Conservation (phyloP, 78 protist species). For the Kipferlia bialata region DNA sequence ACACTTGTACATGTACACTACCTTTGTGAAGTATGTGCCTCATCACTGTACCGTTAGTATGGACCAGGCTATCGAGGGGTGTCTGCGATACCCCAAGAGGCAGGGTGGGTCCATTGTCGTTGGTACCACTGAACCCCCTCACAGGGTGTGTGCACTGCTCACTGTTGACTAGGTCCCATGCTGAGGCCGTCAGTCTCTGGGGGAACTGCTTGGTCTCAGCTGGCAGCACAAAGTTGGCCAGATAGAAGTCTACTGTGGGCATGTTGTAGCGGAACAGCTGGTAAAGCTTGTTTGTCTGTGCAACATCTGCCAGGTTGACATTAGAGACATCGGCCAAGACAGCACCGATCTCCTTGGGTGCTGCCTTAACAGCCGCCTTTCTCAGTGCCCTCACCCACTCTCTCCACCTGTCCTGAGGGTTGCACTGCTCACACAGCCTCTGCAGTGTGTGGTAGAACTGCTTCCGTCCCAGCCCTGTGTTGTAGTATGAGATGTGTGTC, state of each 20-base stretch:
- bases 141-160: background rate
- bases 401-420: background rate
- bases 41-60: slow-evolving; percentile 5
- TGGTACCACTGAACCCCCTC: slow-evolving; percentile 23
- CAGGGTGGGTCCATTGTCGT: background rate
- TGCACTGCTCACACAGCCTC: background rate
- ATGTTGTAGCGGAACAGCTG: background rate
- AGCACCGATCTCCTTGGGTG: too few relatives aligned
- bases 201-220: slow-evolving; percentile 8
- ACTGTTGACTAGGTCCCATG: background rate
- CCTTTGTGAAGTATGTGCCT: background rate
- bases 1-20: too few relatives aligned
- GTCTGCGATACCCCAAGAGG: background rate
- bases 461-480: background rate
- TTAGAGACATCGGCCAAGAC: background rate
- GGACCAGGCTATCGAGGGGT: background rate
- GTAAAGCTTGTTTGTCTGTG: background rate
- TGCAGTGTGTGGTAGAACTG: background rate
- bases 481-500: slow-evolving; percentile 14
- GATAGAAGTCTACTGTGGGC: slow-evolving; percentile 2
- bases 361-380: too few relatives aligned
- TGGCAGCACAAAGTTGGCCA: slow-evolving; percentile 5
- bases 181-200: background rate
- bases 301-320: slow-evolving; percentile 1
- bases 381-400: background rate